Evolutionary conservation across 768 basidiomycete genomes (phyloP).

Genomic region (Trametes punicea): DNA sequence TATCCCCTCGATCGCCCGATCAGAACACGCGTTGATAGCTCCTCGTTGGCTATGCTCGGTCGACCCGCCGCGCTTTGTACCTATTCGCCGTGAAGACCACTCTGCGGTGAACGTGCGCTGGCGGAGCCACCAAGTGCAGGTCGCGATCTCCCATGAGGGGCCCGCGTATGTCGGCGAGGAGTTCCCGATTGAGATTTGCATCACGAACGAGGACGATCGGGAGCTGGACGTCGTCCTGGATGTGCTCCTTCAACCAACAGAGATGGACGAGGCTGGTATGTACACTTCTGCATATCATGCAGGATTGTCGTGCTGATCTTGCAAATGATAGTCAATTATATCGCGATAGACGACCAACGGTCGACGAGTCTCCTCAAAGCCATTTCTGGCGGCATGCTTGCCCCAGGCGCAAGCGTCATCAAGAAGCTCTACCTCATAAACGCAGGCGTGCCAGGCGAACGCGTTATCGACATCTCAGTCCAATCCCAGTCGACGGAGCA

Average conservation of each 20-base stretch:
- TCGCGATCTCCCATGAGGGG: conserved; percentile 54
- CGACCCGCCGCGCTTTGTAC: conserved; percentile 50
- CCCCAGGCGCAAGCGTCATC: conserved; percentile 50
- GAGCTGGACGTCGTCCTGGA: conserved; percentile 69
- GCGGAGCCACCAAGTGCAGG: conserved; percentile 53
- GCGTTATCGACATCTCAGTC: conserved; percentile 78
- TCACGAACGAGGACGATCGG: conserved; percentile 70
- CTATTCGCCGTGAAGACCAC: conserved; percentile 45
- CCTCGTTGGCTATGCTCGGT: conserved; percentile 59
- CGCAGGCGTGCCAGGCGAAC: conserved; percentile 62
- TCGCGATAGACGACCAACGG: conserved; percentile 57
- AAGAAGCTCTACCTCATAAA: conserved; percentile 66
- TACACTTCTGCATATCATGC: neutral
- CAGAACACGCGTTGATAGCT: conserved; percentile 25
- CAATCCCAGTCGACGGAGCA: conserved; percentile 46
- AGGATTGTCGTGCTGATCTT: neutral
- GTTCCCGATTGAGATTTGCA: conserved; percentile 67
- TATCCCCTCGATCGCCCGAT: conserved; percentile 37
- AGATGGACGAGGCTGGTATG: conserved; percentile 69
- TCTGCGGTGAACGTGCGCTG: conserved; percentile 55
- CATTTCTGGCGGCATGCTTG: conserved; percentile 59
- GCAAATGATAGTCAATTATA: conserved; percentile 47
- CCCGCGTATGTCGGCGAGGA: conserved; percentile 82
- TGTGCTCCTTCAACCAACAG: conserved; percentile 76
- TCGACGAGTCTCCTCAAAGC: conserved; percentile 76